Conservation (phyloP, 2,329 filamentous ascomycete genomes). For the Leptosphaerulina australis region DNA sequence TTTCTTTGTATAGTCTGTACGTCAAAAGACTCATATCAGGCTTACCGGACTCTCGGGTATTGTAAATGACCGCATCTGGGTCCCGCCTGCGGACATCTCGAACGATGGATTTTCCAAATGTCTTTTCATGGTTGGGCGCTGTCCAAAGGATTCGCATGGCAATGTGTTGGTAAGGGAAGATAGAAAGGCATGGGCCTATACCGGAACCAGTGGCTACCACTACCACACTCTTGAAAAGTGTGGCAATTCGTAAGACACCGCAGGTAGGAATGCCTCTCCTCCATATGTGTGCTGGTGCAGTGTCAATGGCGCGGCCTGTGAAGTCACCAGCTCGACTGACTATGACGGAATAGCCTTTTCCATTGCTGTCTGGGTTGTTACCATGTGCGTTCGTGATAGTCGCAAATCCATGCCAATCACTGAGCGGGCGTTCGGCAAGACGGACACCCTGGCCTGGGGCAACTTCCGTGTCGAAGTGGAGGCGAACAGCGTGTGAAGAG, state of each 20-base stretch:
- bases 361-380: slow-evolving; percentile 17
- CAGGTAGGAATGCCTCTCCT: slow-evolving; percentile 47
- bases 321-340: slow-evolving; percentile 50
- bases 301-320: slow-evolving; percentile 42
- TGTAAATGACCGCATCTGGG: slow-evolving; percentile 69
- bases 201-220: slow-evolving; percentile 49
- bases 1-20: slow-evolving; percentile 59
- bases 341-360: slow-evolving; percentile 44
- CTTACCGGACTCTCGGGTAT: slow-evolving; percentile 67
- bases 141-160: slow-evolving; percentile 73
- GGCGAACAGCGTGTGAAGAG: slow-evolving; percentile 73
- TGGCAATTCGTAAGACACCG: slow-evolving; percentile 46
- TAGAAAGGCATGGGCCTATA: slow-evolving; percentile 54
- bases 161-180: slow-evolving; percentile 57
- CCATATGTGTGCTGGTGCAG: slow-evolving; percentile 46
- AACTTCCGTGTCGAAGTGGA: slow-evolving; percentile 57
- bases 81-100: slow-evolving; percentile 65
- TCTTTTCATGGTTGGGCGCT: slow-evolving; percentile 66
- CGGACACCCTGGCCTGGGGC: slow-evolving; percentile 41
- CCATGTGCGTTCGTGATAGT: slow-evolving; percentile 44
- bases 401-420: slow-evolving; percentile 50
- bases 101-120: slow-evolving; percentile 67
- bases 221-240: slow-evolving; percentile 47
- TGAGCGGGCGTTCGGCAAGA: slow-evolving; percentile 41
- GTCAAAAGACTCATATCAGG: slow-evolving; percentile 67